Evolutionary conservation across 352 stramenopile species (phyloP), one percentile per base, ranked within the genome.

Genomic region (Globisporangium paddicum): DNA sequence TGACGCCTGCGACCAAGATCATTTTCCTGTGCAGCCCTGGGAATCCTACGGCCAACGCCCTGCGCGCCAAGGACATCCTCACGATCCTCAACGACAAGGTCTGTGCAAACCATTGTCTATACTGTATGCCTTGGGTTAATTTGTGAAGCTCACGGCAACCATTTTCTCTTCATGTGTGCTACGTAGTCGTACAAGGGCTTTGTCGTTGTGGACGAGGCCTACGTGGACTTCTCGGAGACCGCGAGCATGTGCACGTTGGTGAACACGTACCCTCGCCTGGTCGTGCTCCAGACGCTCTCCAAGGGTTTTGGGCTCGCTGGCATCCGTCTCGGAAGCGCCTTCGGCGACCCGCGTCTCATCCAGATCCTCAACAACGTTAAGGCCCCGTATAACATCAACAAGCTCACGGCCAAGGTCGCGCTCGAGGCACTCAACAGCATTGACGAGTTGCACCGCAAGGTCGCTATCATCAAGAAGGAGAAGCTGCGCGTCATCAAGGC

Each of bases 381-480:
- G 75, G 96, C 96, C n/a, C 97, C 96, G 16, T 99, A 99, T 83
- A 99, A 99, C 79, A 96, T 99, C 57, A 99, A 98, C 86, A 97
- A 97, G 62, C 74, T 99, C 30, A 98, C 96, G 5, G 85, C 90
- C 45, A 89, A 93, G 63, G 71, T 93, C 41, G 82, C 79, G 2
- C 71, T 77, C 19, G 79, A 93, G 42, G 82, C 84, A 7, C 75
- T 95, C 26, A 63, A 62, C 23, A 88, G 85, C 50, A 63, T 83
- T 13, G 63, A 75, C 16, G 67, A 80, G 51, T 59, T 95, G 21
- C 67, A 57, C 41, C 67, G 67, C 50, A 93, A 93, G 40, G 75
- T 95, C 41, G 60, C 67, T 14, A 55, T 86, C 16, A 86, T 95
- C 66, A 89, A 90, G 65, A 65, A 70, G 51, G 87, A 98, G 71